phyloP scores from a whole-genome alignment of 2,329 filamentous ascomycete genomes.

The Talaromyces marneffei region DNA sequence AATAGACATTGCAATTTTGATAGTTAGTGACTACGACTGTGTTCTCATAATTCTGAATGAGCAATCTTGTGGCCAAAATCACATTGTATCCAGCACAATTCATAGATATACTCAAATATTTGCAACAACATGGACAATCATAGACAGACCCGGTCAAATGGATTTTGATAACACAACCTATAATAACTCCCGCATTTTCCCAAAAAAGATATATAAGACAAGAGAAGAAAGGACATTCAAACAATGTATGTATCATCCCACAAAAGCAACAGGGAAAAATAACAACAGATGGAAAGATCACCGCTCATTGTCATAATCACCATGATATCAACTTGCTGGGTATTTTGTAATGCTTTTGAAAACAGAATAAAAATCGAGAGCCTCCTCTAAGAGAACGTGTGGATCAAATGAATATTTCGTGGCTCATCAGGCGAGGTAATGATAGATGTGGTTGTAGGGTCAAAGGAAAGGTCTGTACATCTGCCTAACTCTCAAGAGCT shows the following conservation, averaged over 20 bases:
- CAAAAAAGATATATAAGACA: constrained; percentile 1
- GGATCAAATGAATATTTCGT: not conserved
- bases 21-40: not conserved
- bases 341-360: not conserved
- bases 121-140: not conserved
- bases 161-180: not conserved
- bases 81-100: not conserved
- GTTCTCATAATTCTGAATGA: not conserved
- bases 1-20: too few species aligned
- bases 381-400: not conserved
- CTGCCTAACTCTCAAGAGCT: not conserved
- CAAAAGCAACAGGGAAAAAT: not conserved
- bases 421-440: not conserved
- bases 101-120: not conserved
- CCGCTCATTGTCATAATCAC: not conserved
- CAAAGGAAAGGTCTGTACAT: not conserved
- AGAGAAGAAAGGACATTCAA: not conserved
- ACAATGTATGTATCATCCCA: not conserved
- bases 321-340: constrained; percentile 3
- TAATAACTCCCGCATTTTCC: not conserved
- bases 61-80: not conserved
- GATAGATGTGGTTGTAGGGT: not conserved
- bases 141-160: not conserved
- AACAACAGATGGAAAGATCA: not conserved
- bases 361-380: not conserved